phyloP scores from a whole-genome alignment of 768 basidiomycete genomes.

The Melanogaster broomeanus region DNA sequence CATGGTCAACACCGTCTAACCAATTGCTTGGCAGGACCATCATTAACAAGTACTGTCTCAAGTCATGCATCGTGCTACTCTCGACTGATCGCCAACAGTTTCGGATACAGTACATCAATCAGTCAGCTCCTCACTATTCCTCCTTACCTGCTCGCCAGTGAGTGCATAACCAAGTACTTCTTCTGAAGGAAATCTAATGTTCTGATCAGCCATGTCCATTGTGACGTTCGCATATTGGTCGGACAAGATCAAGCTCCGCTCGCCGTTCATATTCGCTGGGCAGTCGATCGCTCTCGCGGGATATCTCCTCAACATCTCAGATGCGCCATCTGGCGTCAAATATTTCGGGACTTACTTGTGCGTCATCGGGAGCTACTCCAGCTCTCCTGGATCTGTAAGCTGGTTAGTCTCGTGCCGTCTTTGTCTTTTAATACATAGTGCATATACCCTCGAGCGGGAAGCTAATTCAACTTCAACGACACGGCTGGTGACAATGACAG shows the following conservation, averaged over 20 bases:
- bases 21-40: constrained; percentile 46
- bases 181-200: background rate
- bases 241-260: constrained; percentile 55
- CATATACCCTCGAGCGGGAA: too few relatives aligned
- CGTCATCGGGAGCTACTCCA: constrained; percentile 59
- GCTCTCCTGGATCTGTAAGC: constrained; percentile 59
- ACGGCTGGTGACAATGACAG: constrained; percentile 41
- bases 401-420: constrained; percentile 43
- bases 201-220: constrained; percentile 47
- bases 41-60: constrained; percentile 44
- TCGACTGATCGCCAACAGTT: constrained; percentile 37
- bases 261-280: constrained; percentile 57
- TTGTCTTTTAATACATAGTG: background rate
- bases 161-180: constrained; percentile 15
- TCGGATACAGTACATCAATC: constrained; percentile 56
- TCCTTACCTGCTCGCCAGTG: constrained; percentile 65
- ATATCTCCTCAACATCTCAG: constrained; percentile 63
- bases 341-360: constrained; percentile 75
- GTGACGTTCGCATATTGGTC: constrained; percentile 57
- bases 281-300: constrained; percentile 55
- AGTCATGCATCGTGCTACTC: background rate
- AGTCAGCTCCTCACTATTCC: constrained; percentile 71
- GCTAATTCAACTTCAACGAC: background rate
- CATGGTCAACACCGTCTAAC: background rate
- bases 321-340: constrained; percentile 53